A percentile compares a stretch with the other conserved stretches of the same genome.
Evolutionary conservation across 1,139 yeast genomes (phyloP).

Genomic region (Blastobotrys apis): DNA sequence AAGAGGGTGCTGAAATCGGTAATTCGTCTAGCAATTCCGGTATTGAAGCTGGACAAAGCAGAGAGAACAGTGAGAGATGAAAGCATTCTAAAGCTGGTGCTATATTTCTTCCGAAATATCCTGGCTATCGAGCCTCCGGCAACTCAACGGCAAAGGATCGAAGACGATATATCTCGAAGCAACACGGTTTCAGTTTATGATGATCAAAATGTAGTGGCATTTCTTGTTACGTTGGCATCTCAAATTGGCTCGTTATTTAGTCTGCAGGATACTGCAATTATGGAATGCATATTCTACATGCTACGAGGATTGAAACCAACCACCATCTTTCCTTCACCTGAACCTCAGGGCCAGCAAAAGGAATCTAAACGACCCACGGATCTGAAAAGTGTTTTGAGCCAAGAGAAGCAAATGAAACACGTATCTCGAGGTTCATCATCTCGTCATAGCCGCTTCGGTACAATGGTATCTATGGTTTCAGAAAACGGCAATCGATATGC

Average conservation of each 20-base stretch:
- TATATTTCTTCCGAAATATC: conserved; percentile 71
- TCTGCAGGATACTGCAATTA: conserved; percentile 55
- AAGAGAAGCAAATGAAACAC: conserved; percentile 54
- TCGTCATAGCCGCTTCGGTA: conserved; percentile 89
- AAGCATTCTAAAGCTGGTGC: conserved; percentile 64
- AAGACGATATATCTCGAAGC: conserved; percentile 65
- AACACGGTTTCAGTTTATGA: conserved; percentile 55
- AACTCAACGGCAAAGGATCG: conserved; percentile 24
- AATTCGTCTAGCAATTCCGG: conserved; percentile 64
- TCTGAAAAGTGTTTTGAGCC: conserved; percentile 51
- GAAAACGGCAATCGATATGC: conserved; percentile 56
- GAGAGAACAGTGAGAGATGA: conserved; percentile 71
- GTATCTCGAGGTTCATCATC: conserved; percentile 44
- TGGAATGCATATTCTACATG: conserved; percentile 67
- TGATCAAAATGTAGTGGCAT: conserved; percentile 65
- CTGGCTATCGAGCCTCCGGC: conserved; percentile 70
- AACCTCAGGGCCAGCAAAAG: neutral
- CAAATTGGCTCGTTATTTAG: conserved; percentile 64
- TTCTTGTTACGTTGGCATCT: conserved; percentile 64
- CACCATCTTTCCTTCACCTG: conserved; percentile 21
- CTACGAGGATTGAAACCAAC: conserved; percentile 52
- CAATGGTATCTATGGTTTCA: conserved; percentile 66
- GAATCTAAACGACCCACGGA: conserved; percentile 14
- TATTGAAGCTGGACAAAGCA: conserved; percentile 44
- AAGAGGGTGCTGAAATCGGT: conserved; percentile 68